These are phyloP conservation scores for Arthromyces matolae DNA, from an alignment of 768 basidiomycete genomes.

Conservation along the genomic window DNA sequence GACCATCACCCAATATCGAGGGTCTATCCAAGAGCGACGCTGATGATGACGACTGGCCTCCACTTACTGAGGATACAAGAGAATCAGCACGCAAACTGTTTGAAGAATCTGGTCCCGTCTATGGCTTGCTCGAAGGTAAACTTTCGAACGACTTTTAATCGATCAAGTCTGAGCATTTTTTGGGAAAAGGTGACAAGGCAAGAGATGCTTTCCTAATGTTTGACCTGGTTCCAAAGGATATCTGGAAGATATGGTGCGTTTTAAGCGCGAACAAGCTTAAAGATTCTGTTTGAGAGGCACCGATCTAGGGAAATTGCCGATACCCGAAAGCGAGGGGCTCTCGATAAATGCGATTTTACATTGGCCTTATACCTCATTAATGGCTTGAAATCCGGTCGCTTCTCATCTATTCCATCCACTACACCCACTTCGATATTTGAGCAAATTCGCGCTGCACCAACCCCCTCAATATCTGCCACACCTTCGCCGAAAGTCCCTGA, in stretches of 20 bases:
- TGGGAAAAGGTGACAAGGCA: constrained; percentile 55
- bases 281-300: neutral
- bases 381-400: constrained; percentile 30
- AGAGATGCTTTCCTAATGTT: constrained; percentile 62
- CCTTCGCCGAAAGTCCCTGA: constrained; percentile 4
- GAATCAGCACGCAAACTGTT: constrained; percentile 56
- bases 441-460: constrained; percentile 24
- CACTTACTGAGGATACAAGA: constrained; percentile 47
- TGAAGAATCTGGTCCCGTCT: constrained; percentile 42
- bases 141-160: neutral
- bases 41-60: constrained; percentile 30
- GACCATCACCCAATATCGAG: constrained; percentile 42
- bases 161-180: neutral
- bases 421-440: constrained; percentile 30
- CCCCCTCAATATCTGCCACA: constrained; percentile 2
- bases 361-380: constrained; percentile 67
- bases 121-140: constrained; percentile 54
- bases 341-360: constrained; percentile 66
- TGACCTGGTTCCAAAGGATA: constrained; percentile 51
- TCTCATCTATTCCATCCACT: constrained; percentile 27
- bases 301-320: constrained; percentile 57
- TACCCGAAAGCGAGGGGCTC: constrained; percentile 50
- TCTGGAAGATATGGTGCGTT: constrained; percentile 59
- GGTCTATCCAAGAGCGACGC: constrained; percentile 20
- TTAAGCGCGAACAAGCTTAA: neutral